Conservation (phyloP, 1,139 yeast genomes). For the Scheffersomyces lignicola region DNA sequence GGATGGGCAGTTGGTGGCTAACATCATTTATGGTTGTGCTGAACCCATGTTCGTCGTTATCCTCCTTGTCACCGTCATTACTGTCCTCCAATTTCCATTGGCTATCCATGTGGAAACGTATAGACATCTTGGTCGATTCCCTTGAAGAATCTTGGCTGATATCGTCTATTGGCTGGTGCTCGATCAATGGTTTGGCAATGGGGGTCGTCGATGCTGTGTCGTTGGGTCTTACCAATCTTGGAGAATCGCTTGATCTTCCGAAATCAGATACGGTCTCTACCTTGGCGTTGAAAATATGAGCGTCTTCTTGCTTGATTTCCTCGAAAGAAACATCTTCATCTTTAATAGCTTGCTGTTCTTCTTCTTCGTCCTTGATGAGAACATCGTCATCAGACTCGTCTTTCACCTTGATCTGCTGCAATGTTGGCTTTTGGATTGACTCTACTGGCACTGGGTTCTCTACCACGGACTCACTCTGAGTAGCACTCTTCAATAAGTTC, state of each 20-base stretch:
- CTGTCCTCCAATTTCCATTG: constrained; percentile 46
- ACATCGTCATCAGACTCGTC: constrained; percentile 4
- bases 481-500: constrained; percentile 32
- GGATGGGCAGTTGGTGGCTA: constrained; percentile 8
- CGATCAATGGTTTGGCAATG: constrained; percentile 2
- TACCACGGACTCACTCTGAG: constrained; percentile 9
- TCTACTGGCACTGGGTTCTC: neutral
- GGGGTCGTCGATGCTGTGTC: constrained; percentile 3
- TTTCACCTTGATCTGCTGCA: constrained; percentile 3
- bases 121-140: constrained; percentile 25
- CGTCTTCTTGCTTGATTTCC: constrained; percentile 4
- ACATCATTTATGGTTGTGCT: constrained; percentile 22
- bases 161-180: neutral
- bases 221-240: constrained; percentile 1
- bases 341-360: constrained; percentile 2
- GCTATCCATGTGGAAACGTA: constrained; percentile 36
- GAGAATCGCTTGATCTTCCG: constrained; percentile 7
- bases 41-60: constrained; percentile 28
- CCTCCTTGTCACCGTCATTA: constrained; percentile 46
- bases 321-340: constrained; percentile 2
- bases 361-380: constrained; percentile 2
- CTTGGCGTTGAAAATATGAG: constrained; percentile 1
- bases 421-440: neutral
- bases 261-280: constrained; percentile 10
- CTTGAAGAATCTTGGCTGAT: constrained; percentile 15